These are phyloP conservation scores for Ophiostoma novo-ulmi DNA, from an alignment of 2,329 filamentous ascomycete genomes.

Conservation along the genomic window DNA sequence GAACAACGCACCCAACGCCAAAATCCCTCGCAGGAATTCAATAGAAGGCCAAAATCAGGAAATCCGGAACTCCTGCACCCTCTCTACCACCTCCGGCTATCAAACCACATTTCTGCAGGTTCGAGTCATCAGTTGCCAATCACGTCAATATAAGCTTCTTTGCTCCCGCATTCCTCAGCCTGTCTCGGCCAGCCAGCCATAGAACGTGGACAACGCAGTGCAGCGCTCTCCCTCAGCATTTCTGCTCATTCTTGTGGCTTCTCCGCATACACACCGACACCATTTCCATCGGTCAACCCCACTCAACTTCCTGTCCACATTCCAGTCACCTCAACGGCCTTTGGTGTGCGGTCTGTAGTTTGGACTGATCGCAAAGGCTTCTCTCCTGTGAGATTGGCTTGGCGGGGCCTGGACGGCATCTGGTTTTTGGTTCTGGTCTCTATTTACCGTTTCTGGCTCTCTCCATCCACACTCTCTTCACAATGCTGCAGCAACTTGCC, in stretches of 20 bases:
- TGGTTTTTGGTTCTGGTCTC: constrained; percentile 1
- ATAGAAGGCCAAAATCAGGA: neutral
- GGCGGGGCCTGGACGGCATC: constrained; percentile 16
- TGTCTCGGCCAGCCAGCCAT: constrained; percentile 13
- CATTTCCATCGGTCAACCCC: constrained; percentile 14
- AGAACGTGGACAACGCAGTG: constrained; percentile 7
- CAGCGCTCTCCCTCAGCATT: neutral
- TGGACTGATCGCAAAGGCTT: constrained; percentile 14
- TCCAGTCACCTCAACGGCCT: constrained; percentile 18
- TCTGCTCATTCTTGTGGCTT: neutral
- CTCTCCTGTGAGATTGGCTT: constrained; percentile 8
- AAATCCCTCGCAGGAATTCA: constrained; percentile 1
- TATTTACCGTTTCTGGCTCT: constrained; percentile 5
- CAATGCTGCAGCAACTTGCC: constrained; percentile 18
- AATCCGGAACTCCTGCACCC: neutral
- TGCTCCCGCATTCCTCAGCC: constrained; percentile 16
- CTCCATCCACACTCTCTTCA: neutral
- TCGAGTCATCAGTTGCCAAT: neutral
- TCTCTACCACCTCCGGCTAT: neutral
- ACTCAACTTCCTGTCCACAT: constrained; percentile 17
- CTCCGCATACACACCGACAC: constrained; percentile 17
- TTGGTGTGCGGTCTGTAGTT: neutral
- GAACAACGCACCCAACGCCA: constrained; percentile 3
- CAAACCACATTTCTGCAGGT: constrained; percentile 1
- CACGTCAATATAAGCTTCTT: constrained; percentile 19